phyloP scores from a whole-genome alignment of 345 rosid genomes.

The Cardamine resedifolia region DNA sequence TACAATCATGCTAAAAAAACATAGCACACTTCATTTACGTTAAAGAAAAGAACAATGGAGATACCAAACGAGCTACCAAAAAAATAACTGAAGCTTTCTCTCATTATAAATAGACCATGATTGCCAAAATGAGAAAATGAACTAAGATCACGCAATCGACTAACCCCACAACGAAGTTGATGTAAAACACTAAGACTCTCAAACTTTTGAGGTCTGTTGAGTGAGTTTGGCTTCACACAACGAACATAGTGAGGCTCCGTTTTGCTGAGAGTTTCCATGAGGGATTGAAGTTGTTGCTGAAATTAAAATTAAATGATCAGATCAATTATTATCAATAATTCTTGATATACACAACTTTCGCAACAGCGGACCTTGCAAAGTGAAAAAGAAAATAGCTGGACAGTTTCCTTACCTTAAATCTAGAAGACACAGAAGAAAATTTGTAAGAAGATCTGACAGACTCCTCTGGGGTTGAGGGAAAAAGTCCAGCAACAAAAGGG shows the following conservation, averaged over 20 bases:
- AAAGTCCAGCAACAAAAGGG: conserved; percentile 78
- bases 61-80: conserved; percentile 22
- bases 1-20: conserved; percentile 3
- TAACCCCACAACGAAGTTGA: conserved; percentile 96
- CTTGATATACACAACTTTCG: conserved; percentile 14
- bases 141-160: conserved; percentile 38
- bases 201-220: conserved; percentile 81
- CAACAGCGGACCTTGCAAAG: conserved; percentile 3
- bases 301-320: conserved; percentile 26
- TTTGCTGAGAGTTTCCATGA: conserved; percentile 89
- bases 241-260: conserved; percentile 99
- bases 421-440: conserved; percentile 91
- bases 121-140: conserved; percentile 15
- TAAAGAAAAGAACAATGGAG: conserved; percentile 8
- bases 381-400: conserved; percentile 10
- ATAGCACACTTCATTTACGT: neutral
- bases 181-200: conserved; percentile 84
- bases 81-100: neutral
- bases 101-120: neutral
- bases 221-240: conserved; percentile 96
- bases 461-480: conserved; percentile 64
- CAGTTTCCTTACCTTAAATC: conserved; percentile 74
- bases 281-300: conserved; percentile 99
- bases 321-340: neutral
- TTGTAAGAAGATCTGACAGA: conserved; percentile 91